These are phyloP conservation scores for Cyberlindnera euphorbiiphila DNA, from an alignment of 805 yeast genomes.

Conservation along the genomic window DNA sequence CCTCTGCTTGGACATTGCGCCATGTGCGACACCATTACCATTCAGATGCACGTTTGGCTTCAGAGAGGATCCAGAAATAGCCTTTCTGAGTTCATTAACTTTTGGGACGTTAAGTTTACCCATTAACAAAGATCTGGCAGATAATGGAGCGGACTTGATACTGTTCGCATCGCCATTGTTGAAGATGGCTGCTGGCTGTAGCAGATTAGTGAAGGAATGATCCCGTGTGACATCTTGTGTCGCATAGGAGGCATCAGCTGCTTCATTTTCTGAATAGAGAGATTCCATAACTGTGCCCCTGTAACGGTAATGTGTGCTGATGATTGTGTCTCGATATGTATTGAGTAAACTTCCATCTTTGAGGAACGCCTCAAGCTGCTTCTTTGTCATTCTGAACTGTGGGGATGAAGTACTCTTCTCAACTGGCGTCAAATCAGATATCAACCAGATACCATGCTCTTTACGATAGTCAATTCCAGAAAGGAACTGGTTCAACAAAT, in stretches of 20 bases:
- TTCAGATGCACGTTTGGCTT: slow-evolving; percentile 1
- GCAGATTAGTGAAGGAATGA: slow-evolving; percentile 18
- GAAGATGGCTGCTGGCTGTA: slow-evolving; percentile 14
- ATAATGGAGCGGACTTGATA: slow-evolving; percentile 27
- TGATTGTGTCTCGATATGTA: slow-evolving; percentile 18
- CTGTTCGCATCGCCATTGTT: slow-evolving; percentile 20
- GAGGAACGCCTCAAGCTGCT: slow-evolving; percentile 6
- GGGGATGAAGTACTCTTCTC: slow-evolving; percentile 9
- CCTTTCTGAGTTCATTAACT: slow-evolving; percentile 26
- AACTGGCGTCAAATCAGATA: slow-evolving; percentile 14
- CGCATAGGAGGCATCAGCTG: slow-evolving; percentile 15
- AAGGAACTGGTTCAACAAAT: slow-evolving; percentile 14
- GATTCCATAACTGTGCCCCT: slow-evolving; percentile 2
- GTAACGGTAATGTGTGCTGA: slow-evolving; percentile 24
- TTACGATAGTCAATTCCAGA: slow-evolving; percentile 24
- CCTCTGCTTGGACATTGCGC: slow-evolving; percentile 13
- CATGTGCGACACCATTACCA: slow-evolving; percentile 2
- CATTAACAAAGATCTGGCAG: slow-evolving; percentile 25
- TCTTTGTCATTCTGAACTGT: slow-evolving; percentile 13
- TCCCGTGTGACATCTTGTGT: slow-evolving; percentile 19
- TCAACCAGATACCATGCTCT: slow-evolving; percentile 16
- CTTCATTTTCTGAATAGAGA: too few relatives aligned
- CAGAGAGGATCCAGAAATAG: slow-evolving; percentile 20
- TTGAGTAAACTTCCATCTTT: slow-evolving; percentile 7
- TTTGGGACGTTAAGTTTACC: slow-evolving; percentile 25